Percentiles rank a stretch among this genome's conserved stretches.
These are phyloP conservation scores for Beauveria caledonica DNA, from an alignment of 2,329 filamentous ascomycete genomes.

Conservation along the genomic window DNA sequence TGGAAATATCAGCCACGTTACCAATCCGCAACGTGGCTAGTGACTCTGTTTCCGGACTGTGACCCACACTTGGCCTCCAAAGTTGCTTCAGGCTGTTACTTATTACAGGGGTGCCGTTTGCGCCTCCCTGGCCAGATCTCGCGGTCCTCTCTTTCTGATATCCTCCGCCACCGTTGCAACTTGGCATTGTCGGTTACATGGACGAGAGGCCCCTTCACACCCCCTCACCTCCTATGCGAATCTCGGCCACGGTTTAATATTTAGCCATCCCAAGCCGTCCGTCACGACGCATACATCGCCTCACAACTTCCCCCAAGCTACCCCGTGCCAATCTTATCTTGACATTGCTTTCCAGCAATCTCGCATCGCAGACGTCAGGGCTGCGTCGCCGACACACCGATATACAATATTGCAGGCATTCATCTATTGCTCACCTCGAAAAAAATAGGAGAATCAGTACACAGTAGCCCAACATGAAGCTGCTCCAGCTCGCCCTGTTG, in stretches of 20 bases:
- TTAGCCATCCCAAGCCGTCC: neutral
- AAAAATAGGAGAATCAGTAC: neutral
- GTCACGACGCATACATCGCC: neutral
- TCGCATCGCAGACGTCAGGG: neutral
- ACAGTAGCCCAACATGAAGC: constrained; percentile 31
- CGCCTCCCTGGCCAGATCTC: neutral
- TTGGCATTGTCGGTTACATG: neutral
- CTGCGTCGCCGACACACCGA: neutral
- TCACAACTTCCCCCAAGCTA: neutral
- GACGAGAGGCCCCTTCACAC: neutral
- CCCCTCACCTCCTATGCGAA: neutral
- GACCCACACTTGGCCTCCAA: neutral
- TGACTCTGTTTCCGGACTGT: neutral
- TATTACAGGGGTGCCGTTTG: neutral
- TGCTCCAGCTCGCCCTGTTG: constrained; percentile 39
- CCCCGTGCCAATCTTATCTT: neutral
- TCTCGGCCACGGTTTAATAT: neutral
- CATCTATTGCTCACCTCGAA: neutral
- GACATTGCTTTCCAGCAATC: neutral
- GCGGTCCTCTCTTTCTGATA: neutral
- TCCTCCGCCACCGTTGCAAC: constrained; percentile 6
- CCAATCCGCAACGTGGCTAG: neutral
- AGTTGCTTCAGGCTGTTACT: neutral
- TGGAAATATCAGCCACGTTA: neutral
- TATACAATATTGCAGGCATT: neutral